Evolutionary conservation across 106 monocot genomes (phyloP).

Genomic region (Posidonia australis): DNA sequence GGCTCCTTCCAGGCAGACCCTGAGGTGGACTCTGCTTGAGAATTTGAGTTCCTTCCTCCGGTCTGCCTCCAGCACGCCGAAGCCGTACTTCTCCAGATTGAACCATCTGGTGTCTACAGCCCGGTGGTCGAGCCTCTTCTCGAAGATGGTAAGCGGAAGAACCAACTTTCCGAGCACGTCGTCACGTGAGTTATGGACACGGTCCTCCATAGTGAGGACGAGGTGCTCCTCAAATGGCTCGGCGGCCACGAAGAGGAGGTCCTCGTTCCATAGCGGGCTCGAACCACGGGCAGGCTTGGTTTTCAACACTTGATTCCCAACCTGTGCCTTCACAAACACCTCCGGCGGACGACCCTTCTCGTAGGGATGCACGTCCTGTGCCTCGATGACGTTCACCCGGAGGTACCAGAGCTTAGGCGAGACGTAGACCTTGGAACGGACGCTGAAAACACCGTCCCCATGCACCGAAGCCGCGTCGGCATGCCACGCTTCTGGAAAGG

Average conservation of each 20-base stretch:
- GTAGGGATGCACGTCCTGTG: constrained; percentile 19
- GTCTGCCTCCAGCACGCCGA: constrained; percentile 32
- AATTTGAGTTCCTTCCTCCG: constrained; percentile 41
- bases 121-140: constrained; percentile 49
- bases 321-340: constrained; percentile 18
- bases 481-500: constrained; percentile 75
- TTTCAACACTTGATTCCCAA: constrained; percentile 17
- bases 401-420: constrained; percentile 25
- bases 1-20: constrained; percentile 56
- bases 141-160: constrained; percentile 37
- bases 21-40: constrained; percentile 49
- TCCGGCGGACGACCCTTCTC: constrained; percentile 15
- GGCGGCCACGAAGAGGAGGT: constrained; percentile 58
- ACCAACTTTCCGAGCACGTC: constrained; percentile 36
- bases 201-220: constrained; percentile 44
- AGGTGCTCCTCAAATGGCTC: constrained; percentile 70
- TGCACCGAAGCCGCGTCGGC: constrained; percentile 51
- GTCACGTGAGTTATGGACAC: constrained; percentile 36
- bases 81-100: constrained; percentile 45
- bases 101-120: constrained; percentile 44
- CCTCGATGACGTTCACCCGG: constrained; percentile 23
- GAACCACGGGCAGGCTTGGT: constrained; percentile 5
- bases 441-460: constrained; percentile 18
- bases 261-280: constrained; percentile 56
- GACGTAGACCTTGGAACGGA: constrained; percentile 27